A percentile compares a stretch with the other conserved stretches of the same genome.
Evolutionary conservation across 2,329 filamentous ascomycete genomes (phyloP).

Genomic region (Colletotrichum sp.): DNA sequence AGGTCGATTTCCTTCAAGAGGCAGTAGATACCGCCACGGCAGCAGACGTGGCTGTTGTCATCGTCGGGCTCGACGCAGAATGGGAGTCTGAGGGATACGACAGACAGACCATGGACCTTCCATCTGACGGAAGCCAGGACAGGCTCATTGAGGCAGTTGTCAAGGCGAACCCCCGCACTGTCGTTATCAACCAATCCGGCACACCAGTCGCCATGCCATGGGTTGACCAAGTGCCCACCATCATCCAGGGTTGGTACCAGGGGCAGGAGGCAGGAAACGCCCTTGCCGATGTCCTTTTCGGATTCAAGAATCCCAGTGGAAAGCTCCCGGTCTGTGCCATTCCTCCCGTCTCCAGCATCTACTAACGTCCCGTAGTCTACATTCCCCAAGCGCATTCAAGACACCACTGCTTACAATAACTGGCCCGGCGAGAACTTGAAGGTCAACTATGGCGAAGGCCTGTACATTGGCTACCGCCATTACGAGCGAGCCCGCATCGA

Average conservation of each 20-base stretch:
- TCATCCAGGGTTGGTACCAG: slow-evolving; percentile 77
- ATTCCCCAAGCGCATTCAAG: slow-evolving; percentile 66
- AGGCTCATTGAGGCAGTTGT: slow-evolving; percentile 66
- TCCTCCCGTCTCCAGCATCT: neutral
- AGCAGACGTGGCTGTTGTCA: slow-evolving; percentile 70
- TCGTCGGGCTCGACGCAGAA: slow-evolving; percentile 73
- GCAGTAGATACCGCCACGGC: slow-evolving; percentile 65
- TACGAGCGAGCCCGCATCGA: slow-evolving; percentile 66
- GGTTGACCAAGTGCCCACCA: slow-evolving; percentile 66
- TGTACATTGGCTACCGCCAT: slow-evolving; percentile 76
- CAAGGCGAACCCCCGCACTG: slow-evolving; percentile 65
- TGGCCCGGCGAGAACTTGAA: slow-evolving; percentile 74
- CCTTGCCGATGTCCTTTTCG: slow-evolving; percentile 70
- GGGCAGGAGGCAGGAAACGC: slow-evolving; percentile 75
- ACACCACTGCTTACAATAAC: slow-evolving; percentile 74
- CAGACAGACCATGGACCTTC: slow-evolving; percentile 74
- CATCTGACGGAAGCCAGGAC: slow-evolving; percentile 63
- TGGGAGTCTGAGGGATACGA: slow-evolving; percentile 80
- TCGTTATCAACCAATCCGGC: slow-evolving; percentile 74
- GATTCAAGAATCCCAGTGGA: slow-evolving; percentile 66
- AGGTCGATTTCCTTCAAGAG: slow-evolving; percentile 65
- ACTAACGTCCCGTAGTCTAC: slow-evolving; percentile 49
- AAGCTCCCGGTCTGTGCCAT: slow-evolving; percentile 62
- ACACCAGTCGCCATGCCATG: slow-evolving; percentile 74
- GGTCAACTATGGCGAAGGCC: slow-evolving; percentile 73